Evolutionary conservation across 2,329 filamentous ascomycete genomes (phyloP).

Genomic region (Trichoderma cornu-damae): DNA sequence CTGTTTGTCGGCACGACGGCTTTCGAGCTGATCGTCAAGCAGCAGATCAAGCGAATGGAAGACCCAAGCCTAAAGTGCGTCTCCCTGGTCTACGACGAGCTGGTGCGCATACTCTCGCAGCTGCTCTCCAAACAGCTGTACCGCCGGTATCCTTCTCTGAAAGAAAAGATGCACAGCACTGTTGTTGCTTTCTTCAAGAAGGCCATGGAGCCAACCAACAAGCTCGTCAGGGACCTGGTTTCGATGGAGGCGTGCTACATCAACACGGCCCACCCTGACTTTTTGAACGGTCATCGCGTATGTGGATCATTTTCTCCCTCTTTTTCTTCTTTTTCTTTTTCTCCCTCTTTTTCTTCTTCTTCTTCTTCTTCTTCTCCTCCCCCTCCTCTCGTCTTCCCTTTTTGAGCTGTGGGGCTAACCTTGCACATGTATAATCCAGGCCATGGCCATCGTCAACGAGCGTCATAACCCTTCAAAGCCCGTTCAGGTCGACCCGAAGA

Average conservation of each 20-base stretch:
- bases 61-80: slow-evolving; percentile 97
- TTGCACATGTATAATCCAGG: slow-evolving; percentile 42
- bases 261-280: slow-evolving; percentile 97
- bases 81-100: slow-evolving; percentile 91
- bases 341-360: background rate
- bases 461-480: slow-evolving; percentile 76
- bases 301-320: slow-evolving; percentile 34
- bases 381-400: background rate
- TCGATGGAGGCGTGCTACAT: slow-evolving; percentile 96
- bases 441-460: slow-evolving; percentile 98
- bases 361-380: too few relatives aligned
- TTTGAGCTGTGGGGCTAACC: slow-evolving; percentile 7
- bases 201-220: slow-evolving; percentile 96
- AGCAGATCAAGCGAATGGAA: slow-evolving; percentile 94
- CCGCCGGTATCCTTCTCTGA: slow-evolving; percentile 85
- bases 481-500: slow-evolving; percentile 96
- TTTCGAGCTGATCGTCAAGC: slow-evolving; percentile 98
- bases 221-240: slow-evolving; percentile 88
- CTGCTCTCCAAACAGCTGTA: slow-evolving; percentile 85
- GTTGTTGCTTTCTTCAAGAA: slow-evolving; percentile 97
- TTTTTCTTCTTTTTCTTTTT: background rate
- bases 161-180: slow-evolving; percentile 93
- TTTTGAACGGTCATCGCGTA: slow-evolving; percentile 88
- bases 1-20: slow-evolving; percentile 96
- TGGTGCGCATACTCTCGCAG: slow-evolving; percentile 90